Evolutionary conservation across 2,329 filamentous ascomycete genomes (phyloP).

Genomic region (Fusarium sp.): DNA sequence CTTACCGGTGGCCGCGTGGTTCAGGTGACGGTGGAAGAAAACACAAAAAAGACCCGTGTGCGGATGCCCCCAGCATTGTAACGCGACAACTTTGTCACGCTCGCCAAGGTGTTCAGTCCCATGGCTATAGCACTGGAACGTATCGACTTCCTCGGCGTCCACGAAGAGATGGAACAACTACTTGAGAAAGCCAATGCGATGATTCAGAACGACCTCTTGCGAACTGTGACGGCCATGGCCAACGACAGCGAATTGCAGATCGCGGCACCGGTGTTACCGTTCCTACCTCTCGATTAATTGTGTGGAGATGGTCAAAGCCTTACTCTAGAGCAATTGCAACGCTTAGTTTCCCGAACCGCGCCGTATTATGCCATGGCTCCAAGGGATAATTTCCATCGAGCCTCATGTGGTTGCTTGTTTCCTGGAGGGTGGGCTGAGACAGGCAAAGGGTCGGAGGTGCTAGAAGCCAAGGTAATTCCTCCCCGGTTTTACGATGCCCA

Average conservation of each 20-base stretch:
- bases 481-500: neutral
- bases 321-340: neutral
- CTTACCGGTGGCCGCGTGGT: neutral
- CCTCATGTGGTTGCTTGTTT: neutral
- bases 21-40: neutral
- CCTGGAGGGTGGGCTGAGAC: neutral
- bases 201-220: too few relatives aligned
- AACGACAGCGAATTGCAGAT: neutral
- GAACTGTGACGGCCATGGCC: too few relatives aligned
- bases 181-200: too few relatives aligned
- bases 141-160: too few relatives aligned
- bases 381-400: neutral
- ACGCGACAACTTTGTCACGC: too few relatives aligned
- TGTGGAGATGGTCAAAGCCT: neutral
- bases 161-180: too few relatives aligned
- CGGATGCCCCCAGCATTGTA: neutral
- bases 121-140: too few relatives aligned
- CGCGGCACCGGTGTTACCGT: neutral
- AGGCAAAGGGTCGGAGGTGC: rapidly evolving
- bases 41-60: neutral
- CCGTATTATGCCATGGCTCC: neutral
- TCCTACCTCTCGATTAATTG: neutral
- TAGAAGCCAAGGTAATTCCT: neutral
- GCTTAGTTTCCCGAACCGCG: neutral
- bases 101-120: too few relatives aligned